Evolutionary conservation across 2,329 filamentous ascomycete species (phyloP).

Genomic region (Cladosporium sphaerospermum): DNA sequence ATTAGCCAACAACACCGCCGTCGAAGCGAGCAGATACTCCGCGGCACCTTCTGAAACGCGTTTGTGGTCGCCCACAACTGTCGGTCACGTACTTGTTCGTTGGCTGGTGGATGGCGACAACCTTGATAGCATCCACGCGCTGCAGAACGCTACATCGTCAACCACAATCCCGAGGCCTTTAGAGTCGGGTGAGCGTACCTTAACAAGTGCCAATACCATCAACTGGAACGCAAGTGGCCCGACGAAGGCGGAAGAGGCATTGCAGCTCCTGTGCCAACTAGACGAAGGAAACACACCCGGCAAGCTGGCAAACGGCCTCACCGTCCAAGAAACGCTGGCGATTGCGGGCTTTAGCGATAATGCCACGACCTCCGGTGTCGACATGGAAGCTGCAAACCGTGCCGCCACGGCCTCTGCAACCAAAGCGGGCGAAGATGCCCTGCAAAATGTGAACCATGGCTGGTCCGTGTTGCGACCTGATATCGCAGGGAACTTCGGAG

Average conservation of each 20-base stretch:
- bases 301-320: not conserved
- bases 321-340: conserved; percentile 2
- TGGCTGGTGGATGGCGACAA: conserved; percentile 15
- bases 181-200: too few relatives aligned
- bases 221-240: not conserved
- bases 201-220: not conserved
- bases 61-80: conserved; percentile 13
- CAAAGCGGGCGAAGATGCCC: not conserved
- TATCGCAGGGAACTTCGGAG: conserved; percentile 12
- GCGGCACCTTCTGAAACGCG: not conserved
- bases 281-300: not conserved
- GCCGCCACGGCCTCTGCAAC: not conserved
- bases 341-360: conserved; percentile 9
- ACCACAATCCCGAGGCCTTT: not conserved
- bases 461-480: conserved; percentile 11
- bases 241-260: conserved; percentile 10
- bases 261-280: conserved; percentile 6
- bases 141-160: conserved; percentile 6
- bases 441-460: conserved; percentile 13
- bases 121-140: conserved; percentile 9
- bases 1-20: not conserved
- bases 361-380: not conserved
- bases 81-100: conserved; percentile 16
- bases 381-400: conserved; percentile 4
- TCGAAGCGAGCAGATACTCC: not conserved